phyloP scores from a whole-genome alignment of 2,329 filamentous ascomycete genomes.

The Neopestalotiopsis rosae region DNA sequence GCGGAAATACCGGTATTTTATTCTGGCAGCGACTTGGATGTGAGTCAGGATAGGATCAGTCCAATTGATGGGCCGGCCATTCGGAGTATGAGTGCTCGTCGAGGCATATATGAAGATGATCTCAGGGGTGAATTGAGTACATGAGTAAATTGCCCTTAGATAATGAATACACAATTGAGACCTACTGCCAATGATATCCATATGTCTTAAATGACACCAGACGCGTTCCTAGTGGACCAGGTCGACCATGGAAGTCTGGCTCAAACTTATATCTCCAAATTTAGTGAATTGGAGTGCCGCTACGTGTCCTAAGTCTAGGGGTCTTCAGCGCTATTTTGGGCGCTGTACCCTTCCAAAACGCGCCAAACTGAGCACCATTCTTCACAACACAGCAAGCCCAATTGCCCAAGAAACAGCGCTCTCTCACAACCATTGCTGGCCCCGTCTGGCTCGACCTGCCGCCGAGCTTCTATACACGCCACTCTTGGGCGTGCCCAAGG shows the following conservation, averaged over 20 bases:
- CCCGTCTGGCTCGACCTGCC: conserved; percentile 35
- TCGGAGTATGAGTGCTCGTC: no score
- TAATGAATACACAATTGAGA: no score
- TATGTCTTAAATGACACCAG: no score
- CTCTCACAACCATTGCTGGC: conserved; percentile 45
- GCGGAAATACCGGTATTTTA: not conserved
- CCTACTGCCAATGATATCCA: no score
- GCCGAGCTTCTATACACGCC: conserved; percentile 47
- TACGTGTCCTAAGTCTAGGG: not conserved
- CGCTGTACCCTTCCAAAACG: no score
- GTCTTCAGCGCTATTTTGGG: not conserved
- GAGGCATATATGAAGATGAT: no score
- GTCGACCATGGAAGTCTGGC: no score
- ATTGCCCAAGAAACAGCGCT: not conserved
- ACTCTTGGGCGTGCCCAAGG: conserved; percentile 49
- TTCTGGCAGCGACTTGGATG: not conserved
- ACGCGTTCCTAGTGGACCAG: no score
- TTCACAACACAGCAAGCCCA: not conserved
- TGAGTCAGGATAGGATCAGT: not conserved
- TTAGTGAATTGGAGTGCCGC: no score
- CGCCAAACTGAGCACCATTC: not conserved
- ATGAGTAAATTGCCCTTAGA: no score
- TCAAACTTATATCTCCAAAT: no score
- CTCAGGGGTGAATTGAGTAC: no score
- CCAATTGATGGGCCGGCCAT: not conserved